A percentile compares a stretch with the other conserved stretches of the same genome.
These are phyloP conservation scores for Imleria badia DNA, from an alignment of 768 basidiomycete species.

Conservation along the genomic window DNA sequence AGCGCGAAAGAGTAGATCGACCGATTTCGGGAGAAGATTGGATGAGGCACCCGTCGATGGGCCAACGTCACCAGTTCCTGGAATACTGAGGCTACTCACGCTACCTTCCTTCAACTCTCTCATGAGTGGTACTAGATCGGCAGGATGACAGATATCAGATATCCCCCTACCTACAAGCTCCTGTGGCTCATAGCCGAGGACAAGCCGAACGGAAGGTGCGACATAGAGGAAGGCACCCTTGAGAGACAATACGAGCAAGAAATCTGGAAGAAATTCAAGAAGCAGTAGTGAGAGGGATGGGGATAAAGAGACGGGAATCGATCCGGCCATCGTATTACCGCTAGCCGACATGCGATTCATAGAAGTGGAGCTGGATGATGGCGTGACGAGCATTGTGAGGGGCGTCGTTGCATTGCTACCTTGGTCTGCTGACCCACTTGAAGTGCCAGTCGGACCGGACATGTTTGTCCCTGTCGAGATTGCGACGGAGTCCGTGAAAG, in stretches of 20 bases:
- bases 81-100: constrained; percentile 13
- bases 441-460: constrained; percentile 25
- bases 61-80: constrained; percentile 18
- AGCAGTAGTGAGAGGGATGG: constrained; percentile 42
- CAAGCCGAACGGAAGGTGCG: constrained; percentile 72
- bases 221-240: constrained; percentile 94
- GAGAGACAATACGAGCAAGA: constrained; percentile 87
- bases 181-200: constrained; percentile 83
- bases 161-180: constrained; percentile 81
- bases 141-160: constrained; percentile 81
- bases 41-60: constrained; percentile 8
- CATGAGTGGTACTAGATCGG: constrained; percentile 88
- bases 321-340: constrained; percentile 22
- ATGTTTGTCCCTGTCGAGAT: constrained; percentile 42
- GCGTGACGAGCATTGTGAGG: constrained; percentile 22
- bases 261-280: constrained; percentile 68
- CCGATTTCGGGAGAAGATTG: constrained; percentile 45
- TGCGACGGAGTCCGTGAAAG: constrained; percentile 49
- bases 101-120: constrained; percentile 80
- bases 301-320: constrained; percentile 47
- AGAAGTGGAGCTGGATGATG: constrained; percentile 16
- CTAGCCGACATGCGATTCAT: constrained; percentile 9
- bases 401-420: constrained; percentile 8
- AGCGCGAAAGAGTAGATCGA: constrained; percentile 86
- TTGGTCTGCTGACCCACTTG: constrained; percentile 13